Conservation (phyloP, 2,329 filamentous ascomycete genomes). For the Zopfia rhizophila region DNA sequence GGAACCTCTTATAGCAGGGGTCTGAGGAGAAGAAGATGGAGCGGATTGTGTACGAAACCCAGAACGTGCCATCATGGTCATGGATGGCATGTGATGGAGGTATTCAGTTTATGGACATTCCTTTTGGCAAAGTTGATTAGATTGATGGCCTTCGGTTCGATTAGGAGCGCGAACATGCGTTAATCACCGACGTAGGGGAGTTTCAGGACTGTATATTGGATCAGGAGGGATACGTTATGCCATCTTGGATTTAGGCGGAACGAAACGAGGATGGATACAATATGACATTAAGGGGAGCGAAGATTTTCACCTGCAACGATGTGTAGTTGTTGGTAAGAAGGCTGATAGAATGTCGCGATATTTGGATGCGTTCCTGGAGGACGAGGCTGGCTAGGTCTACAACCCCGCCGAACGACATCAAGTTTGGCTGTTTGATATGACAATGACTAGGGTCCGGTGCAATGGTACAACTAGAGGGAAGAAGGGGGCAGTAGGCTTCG, state of each 20-base stretch:
- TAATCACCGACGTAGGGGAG: constrained; percentile 8
- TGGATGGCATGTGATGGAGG: constrained; percentile 7
- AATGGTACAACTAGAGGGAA: too few species aligned
- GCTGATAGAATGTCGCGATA: too few species aligned
- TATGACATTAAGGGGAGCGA: constrained; percentile 14
- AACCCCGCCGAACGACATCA: too few species aligned
- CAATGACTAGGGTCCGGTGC: too few species aligned
- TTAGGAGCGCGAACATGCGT: constrained; percentile 21
- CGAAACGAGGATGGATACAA: constrained; percentile 14
- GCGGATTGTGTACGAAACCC: constrained; percentile 1
- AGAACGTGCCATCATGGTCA: constrained; percentile 5
- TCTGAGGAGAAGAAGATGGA: background rate
- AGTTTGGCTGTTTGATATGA: too few species aligned
- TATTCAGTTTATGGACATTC: constrained; percentile 8
- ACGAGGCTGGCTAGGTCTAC: too few species aligned
- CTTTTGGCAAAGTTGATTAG: constrained; percentile 8
- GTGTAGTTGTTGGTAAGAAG: constrained; percentile 10
- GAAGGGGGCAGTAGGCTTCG: too few species aligned
- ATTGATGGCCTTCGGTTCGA: constrained; percentile 7
- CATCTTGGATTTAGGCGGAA: constrained; percentile 8
- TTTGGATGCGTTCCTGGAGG: too few species aligned
- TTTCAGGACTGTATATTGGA: constrained; percentile 5
- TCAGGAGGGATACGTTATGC: constrained; percentile 5
- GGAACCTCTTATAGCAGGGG: constrained; percentile 7
- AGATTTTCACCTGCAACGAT: constrained; percentile 10